These are phyloP conservation scores for Waltergamsia citrina DNA, from an alignment of 2,329 filamentous ascomycete genomes.

Conservation along the genomic window DNA sequence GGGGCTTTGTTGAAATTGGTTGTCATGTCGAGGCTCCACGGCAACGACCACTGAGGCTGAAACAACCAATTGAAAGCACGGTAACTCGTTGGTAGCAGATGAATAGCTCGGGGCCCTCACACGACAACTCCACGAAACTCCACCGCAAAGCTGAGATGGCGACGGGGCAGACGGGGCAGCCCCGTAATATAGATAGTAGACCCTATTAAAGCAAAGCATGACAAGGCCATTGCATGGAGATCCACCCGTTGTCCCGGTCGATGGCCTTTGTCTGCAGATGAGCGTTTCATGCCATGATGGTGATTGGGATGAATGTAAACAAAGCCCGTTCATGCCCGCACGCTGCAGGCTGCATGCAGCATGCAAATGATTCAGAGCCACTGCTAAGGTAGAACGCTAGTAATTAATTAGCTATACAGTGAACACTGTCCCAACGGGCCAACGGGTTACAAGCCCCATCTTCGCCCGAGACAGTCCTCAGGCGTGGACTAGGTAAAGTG, in stretches of 20 bases:
- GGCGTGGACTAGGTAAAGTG: too few relatives aligned
- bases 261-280: not conserved
- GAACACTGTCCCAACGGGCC: not conserved
- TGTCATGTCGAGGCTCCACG: too few relatives aligned
- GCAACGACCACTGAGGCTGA: not conserved
- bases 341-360: not conserved
- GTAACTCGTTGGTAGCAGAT: too few relatives aligned
- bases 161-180: too few relatives aligned
- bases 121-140: too few relatives aligned
- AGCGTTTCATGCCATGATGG: too few relatives aligned
- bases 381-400: not conserved
- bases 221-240: too few relatives aligned
- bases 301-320: conserved; percentile 1
- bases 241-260: conserved; percentile 1
- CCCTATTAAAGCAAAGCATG: too few relatives aligned
- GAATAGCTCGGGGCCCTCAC: too few relatives aligned
- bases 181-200: too few relatives aligned
- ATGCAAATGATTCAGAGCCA: not conserved
- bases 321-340: not conserved
- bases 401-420: not conserved
- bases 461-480: conserved; percentile 4
- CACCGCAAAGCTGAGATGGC: too few relatives aligned
- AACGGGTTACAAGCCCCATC: conserved; percentile 1
- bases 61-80: not conserved
- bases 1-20: not conserved